Percentiles rank a stretch among this genome's conserved stretches.
These are phyloP conservation scores for Bacterosira constricta DNA, from an alignment of 108 stramenopile species.

Conservation along the genomic window DNA sequence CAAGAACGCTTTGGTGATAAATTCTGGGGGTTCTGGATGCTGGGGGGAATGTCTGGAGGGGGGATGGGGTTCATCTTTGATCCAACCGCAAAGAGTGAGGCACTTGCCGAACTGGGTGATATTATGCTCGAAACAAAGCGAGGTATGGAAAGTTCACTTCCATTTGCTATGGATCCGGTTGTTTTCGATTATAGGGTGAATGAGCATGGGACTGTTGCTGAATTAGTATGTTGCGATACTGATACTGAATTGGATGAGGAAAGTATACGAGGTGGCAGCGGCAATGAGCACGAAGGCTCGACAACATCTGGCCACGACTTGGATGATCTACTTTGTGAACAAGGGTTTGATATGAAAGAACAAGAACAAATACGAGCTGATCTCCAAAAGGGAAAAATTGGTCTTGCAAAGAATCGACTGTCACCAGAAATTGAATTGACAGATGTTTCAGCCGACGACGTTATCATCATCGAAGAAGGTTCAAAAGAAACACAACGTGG, in stretches of 20 bases:
- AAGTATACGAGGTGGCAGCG: not conserved
- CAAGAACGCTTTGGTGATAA: conserved; percentile 48
- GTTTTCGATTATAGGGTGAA: conserved; percentile 62
- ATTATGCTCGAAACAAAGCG: conserved; percentile 59
- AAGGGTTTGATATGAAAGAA: conserved; percentile 49
- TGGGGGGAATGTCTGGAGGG: conserved; percentile 54
- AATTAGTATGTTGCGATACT: conserved; percentile 25
- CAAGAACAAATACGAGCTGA: conserved; percentile 47
- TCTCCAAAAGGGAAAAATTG: conserved; percentile 50
- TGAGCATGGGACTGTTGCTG: conserved; percentile 52
- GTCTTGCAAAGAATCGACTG: conserved; percentile 60
- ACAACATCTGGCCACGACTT: conserved; percentile 10
- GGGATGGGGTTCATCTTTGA: conserved; percentile 73
- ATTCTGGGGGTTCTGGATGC: conserved; percentile 68
- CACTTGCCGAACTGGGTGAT: conserved; percentile 41
- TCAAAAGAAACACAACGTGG: conserved; percentile 35
- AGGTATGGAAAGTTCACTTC: conserved; percentile 59
- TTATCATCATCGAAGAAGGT: conserved; percentile 36
- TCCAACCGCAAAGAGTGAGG: conserved; percentile 47
- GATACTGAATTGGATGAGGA: not conserved
- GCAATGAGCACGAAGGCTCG: not conserved
- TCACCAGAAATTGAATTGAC: conserved; percentile 31
- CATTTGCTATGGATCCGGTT: conserved; percentile 71
- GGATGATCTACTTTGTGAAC: conserved; percentile 43
- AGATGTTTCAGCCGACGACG: conserved; percentile 52